These are phyloP conservation scores for Hypoxylon lienhwacheense DNA, from an alignment of 495 filamentous ascomycete genomes.

Conservation along the genomic window DNA sequence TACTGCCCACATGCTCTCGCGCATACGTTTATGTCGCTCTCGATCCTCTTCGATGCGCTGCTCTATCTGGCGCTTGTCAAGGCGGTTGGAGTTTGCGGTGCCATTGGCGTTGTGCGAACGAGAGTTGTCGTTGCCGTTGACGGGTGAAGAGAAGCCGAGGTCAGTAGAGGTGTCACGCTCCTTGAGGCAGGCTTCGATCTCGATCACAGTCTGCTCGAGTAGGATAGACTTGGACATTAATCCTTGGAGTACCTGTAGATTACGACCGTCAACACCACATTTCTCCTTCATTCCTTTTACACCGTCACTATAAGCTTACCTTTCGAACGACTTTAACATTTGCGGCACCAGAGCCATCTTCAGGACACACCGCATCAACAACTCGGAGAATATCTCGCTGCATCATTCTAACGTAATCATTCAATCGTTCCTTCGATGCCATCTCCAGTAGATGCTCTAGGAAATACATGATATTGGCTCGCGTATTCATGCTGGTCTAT, in stretches of 20 bases:
- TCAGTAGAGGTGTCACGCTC: constrained; percentile 63
- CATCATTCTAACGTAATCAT: constrained; percentile 87
- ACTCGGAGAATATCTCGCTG: constrained; percentile 87
- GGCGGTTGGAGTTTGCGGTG: constrained; percentile 44
- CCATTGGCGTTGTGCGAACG: constrained; percentile 40
- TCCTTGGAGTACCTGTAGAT: constrained; percentile 62
- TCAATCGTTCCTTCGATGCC: constrained; percentile 70
- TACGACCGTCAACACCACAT: constrained; percentile 3
- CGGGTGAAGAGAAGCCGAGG: constrained; percentile 43
- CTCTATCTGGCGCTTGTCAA: constrained; percentile 87
- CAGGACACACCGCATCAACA: constrained; percentile 84
- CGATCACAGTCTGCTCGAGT: constrained; percentile 64
- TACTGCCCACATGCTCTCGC: constrained; percentile 90
- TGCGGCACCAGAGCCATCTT: constrained; percentile 85
- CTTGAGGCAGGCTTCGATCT: constrained; percentile 79
- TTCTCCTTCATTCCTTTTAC: not conserved
- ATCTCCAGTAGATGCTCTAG: constrained; percentile 92
- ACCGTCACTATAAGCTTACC: constrained; percentile 42
- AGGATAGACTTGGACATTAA: constrained; percentile 70
- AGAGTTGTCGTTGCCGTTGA: constrained; percentile 39
- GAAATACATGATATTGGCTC: constrained; percentile 99
- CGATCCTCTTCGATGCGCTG: constrained; percentile 96
- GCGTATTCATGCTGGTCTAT: constrained; percentile 90
- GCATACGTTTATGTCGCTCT: constrained; percentile 85
- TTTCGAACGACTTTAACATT: constrained; percentile 91